Base-by-base conservation (phyloP, 306 rosid species). In the Vigna hirtella region DNA sequence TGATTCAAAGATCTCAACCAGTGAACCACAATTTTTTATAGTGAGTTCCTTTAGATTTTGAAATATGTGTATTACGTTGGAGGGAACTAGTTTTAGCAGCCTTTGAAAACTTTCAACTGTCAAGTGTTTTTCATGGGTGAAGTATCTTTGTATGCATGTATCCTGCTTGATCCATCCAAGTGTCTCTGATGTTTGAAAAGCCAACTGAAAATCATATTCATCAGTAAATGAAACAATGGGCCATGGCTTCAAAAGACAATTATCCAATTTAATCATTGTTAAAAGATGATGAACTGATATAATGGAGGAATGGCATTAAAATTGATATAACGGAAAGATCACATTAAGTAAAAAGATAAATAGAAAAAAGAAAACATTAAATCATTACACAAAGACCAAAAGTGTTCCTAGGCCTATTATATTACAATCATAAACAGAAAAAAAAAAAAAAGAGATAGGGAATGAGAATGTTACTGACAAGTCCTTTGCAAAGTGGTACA, bases 41-140 rank as follows among this genome's bases (percentile, higher is more conserved):
- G 64, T 58, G 65, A 58, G 38, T 26, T 58, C 65, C 38, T 24
- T 24, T 26, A 58, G 36, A 58, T 58, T 58, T 58, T 58, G 65
- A 24, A 58, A 58, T 58, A 58, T 58, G 65, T 26, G 17, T 8
- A 24, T 58, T n/a, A 5, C 38, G 13, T 26, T 26, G 38, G 65
- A 58, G 17, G 65, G 65, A 58, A 24, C 10, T 20, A 57, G 34
- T 22, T 24, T 22, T 12, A 22, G 63, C 16, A 57, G n/a, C 8
- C 11, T 57, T 4, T 57, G 16, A 57, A 22, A 57, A 57, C 63
- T 34, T 57, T 57, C 63, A 56, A 56, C 62, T 9, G 32, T 56
- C 30, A 56, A 9, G 32, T 56, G 62, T 56, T 56, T 20, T 56
- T 56, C 62, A 10, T 22, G 7, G 6, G 32, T 56, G 62, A 56